Base-by-base conservation (phyloP, 2,329 filamentous ascomycete species). In the Colletotrichum acutatum region DNA sequence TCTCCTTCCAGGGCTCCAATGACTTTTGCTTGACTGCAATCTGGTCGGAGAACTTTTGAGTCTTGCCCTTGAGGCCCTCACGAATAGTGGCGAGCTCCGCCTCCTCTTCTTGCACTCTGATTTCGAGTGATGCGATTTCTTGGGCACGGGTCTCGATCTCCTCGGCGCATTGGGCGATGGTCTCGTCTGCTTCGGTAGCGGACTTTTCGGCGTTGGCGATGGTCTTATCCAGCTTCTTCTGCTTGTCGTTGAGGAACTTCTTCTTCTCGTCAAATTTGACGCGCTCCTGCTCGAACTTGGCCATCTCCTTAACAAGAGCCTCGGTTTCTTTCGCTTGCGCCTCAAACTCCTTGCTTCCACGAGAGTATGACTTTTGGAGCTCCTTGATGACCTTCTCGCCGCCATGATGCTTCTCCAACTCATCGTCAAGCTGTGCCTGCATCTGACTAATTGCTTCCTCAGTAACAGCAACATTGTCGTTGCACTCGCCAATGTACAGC, bases 211-310 rank as follows among this genome's bases (percentile, higher is more conserved):
- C 94, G 58, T 92, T 93, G 67, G 91, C 88, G 74, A 97, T 94
- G 0, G 93, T 90, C 85, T 98, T 98, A 76, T 98, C 95, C 16
- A 98, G 89, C 84, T 99, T 99, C 86, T 97, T 98, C 78, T 94
- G 92, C 85, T 99, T 99, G 79, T 92, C 93, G 2, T 90, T 87
- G 76, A 99, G 84, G 82, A 98, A 98, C 81, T 99, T 99, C 81
- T 93, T 93, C 87, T 98, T 98, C 83, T 99, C 97, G 76, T 98
- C 96, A 76, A 97, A 95, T 80, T 99, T 99, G 83, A 99, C 97
- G 26, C 92, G 92, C 80, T 98, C 97, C 80, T 98, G 98, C 79
- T 99, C 97, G 74, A 97, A 95, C 80, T 95, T 96, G 57, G 95
- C 92, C 84, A 97, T 92, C 80, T 98, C 94, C 80, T 98, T 98